Base-by-base conservation (phyloP, 306 rosid species). In the Quercus mongolica region DNA sequence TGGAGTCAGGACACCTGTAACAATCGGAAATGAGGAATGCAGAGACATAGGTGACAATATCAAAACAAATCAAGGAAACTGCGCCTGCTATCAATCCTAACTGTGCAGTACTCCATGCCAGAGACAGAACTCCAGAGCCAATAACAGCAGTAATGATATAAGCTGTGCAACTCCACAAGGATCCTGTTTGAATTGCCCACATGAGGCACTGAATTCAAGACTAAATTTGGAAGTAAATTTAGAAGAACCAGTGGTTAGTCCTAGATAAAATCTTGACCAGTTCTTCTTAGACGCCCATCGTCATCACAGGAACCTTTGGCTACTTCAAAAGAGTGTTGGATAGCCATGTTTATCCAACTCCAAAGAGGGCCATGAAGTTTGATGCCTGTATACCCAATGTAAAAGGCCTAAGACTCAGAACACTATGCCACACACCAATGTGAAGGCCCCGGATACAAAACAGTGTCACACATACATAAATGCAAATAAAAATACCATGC, bases 101-200 rank as follows among this genome's bases (percentile, higher is more conserved):
- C n/a, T 86, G 90, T 2, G 94, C 35, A 77, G 89, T 89, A 49
- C 92, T 87, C 94, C 97, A 92, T 31, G 92, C 93, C 76, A 92
- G 85, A 61, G 97, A 90, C 51, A 92, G 77, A 76, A 92, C 91
- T 18, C 97, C 92, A 41, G 92, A 56, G 57, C 97, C 95, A 69
- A 92, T 90, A 62, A 92, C 92, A 41, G 92, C 95, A 4, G 95
- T 90, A 0, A 90, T 89, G 76, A 92, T 92, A 79, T 92, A 93
- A 58, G 93, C 95, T 59, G 86, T 83, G 26, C 83, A 87, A 76
- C 74, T 87, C 81, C 52, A 69, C 28, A 90, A 38, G 69, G 85
- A 89, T 72, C 92, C 92, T 90, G 89, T 20, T 54, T 19, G 18
- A 74, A 58, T 64, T 78, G 19, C 74, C 28, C 28, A 73, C 31